These are phyloP conservation scores for Globisporangium heterothallicum DNA, from an alignment of 352 stramenopile genomes.

Conservation along the genomic window DNA sequence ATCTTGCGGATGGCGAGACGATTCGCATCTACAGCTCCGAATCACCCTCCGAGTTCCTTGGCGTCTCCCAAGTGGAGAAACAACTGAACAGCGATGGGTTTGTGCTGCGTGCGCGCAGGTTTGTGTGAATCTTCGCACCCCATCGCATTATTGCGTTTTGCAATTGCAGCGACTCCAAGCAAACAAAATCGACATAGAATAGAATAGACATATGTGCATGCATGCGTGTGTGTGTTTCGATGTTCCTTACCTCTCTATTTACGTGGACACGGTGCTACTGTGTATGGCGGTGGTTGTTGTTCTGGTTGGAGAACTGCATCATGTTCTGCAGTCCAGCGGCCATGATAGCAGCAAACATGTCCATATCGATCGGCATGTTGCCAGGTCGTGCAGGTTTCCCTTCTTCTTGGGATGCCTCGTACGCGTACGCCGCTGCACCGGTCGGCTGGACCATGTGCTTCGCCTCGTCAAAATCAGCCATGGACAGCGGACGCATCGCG, in stretches of 20 bases:
- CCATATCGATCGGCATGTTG: conserved; percentile 57
- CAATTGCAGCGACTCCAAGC: too few relatives aligned
- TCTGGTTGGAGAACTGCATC: conserved; percentile 52
- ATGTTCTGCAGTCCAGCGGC: conserved; percentile 77
- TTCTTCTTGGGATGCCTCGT: conserved; percentile 54
- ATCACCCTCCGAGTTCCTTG: conserved; percentile 29
- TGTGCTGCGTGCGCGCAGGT: conserved; percentile 62
- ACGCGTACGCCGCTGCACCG: conserved; percentile 73
- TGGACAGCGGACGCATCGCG: conserved; percentile 64
- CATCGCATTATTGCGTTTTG: not conserved
- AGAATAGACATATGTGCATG: not conserved
- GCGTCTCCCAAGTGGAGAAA: conserved; percentile 50
- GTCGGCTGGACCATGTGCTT: conserved; percentile 84
- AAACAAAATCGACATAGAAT: too few relatives aligned
- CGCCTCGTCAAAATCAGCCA: conserved; percentile 83
- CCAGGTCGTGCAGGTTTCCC: conserved; percentile 15
- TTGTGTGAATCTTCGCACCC: too few relatives aligned
- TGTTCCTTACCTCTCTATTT: not conserved
- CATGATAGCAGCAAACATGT: conserved; percentile 82
- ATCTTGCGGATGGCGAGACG: conserved; percentile 27
- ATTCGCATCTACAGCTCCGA: conserved; percentile 50
- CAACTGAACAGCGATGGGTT: conserved; percentile 23
- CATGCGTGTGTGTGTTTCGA: not conserved
- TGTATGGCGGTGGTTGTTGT: conserved; percentile 14
- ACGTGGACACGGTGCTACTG: not conserved